phyloP scores from a whole-genome alignment of 306 rosid species.

The Prunus campanulata region DNA sequence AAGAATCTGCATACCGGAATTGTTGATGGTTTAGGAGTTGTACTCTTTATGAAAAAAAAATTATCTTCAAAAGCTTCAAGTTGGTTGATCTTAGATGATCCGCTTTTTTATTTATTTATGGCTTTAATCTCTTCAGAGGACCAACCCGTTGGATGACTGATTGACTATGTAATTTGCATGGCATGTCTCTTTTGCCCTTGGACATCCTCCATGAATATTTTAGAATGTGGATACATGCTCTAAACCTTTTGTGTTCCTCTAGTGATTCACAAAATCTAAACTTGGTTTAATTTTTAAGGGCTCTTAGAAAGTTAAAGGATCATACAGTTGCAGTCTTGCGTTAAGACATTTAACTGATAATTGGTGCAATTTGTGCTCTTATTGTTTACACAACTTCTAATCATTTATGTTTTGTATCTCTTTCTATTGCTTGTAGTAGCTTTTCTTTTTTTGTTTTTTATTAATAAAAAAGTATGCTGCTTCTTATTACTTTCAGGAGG shows the following conservation, averaged over 20 bases:
- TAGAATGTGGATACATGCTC: neutral
- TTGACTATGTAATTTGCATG: neutral
- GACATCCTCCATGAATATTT: neutral
- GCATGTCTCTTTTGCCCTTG: neutral
- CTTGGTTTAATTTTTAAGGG: neutral
- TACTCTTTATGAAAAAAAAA: neutral
- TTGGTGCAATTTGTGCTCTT: neutral
- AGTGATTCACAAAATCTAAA: neutral
- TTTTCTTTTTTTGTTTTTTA: neutral
- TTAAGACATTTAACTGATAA: neutral
- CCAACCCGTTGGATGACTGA: neutral
- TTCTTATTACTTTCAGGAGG: constrained; percentile 45
- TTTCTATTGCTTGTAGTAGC: neutral
- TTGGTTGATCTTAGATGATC: neutral
- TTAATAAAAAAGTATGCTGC: neutral
- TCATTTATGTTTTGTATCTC: neutral
- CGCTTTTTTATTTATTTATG: neutral
- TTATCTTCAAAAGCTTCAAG: neutral
- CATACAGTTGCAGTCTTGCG: neutral
- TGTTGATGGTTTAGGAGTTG: neutral
- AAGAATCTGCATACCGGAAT: neutral
- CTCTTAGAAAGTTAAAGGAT: neutral
- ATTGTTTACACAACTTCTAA: neutral
- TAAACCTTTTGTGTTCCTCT: neutral
- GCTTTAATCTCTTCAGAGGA: too few species aligned